phyloP scores from a whole-genome alignment of 345 rosid genomes.

The Linum tenue region DNA sequence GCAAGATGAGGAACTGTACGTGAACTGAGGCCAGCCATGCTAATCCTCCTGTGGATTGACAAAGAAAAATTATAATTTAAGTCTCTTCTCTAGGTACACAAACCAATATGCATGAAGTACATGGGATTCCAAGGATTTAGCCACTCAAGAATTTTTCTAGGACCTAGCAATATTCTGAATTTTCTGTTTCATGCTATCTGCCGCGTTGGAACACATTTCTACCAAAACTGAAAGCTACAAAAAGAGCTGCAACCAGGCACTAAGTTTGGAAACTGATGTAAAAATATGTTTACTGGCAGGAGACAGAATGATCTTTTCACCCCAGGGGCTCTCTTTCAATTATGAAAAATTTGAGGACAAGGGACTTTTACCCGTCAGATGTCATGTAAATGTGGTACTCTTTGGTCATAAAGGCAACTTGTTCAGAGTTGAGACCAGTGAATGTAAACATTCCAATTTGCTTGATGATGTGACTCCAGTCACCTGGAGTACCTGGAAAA shows the following conservation, averaged over 20 bases:
- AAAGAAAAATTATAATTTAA: background rate
- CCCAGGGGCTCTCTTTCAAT: background rate
- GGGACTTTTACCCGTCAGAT: constrained; percentile 49
- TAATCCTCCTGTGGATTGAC: constrained; percentile 48
- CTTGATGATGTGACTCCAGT: constrained; percentile 68
- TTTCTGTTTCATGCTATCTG: too few relatives aligned
- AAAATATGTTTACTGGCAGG: background rate
- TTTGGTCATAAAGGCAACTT: constrained; percentile 54
- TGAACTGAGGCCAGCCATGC: constrained; percentile 71
- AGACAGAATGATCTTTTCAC: background rate
- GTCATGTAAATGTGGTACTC: constrained; percentile 75
- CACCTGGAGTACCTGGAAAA: constrained; percentile 59
- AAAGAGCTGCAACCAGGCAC: too few relatives aligned
- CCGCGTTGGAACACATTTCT: too few relatives aligned
- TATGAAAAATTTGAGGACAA: background rate
- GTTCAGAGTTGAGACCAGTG: constrained; percentile 55
- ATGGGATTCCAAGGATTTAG: background rate
- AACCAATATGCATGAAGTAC: background rate
- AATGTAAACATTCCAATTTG: constrained; percentile 83
- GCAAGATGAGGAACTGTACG: constrained; percentile 68
- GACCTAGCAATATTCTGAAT: too few relatives aligned
- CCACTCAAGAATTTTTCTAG: too few relatives aligned
- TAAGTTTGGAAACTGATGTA: too few relatives aligned
- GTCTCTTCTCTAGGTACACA: background rate
- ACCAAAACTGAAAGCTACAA: too few relatives aligned